Percentiles rank a stretch among this genome's conserved stretches.
Conservation (phyloP, 495 filamentous ascomycete species). For the Xylaria curta region DNA sequence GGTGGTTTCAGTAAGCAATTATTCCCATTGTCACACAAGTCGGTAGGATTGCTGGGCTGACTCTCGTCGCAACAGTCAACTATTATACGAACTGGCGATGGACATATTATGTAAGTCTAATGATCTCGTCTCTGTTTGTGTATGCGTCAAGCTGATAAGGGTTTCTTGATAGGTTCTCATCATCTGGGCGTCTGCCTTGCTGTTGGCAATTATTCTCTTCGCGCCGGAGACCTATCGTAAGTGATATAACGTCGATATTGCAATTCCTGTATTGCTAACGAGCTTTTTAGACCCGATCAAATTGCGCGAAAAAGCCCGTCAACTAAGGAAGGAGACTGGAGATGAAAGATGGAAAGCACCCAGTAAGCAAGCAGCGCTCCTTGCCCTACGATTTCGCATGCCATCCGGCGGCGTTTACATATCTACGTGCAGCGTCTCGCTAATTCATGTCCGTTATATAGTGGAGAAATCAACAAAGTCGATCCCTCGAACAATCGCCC, state of each 20-base stretch:
- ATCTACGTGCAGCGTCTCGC: not conserved
- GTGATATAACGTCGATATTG: conserved; percentile 27
- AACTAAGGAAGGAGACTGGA: conserved; percentile 75
- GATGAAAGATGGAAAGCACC: conserved; percentile 79
- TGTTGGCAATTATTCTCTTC: conserved; percentile 68
- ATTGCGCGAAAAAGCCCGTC: conserved; percentile 74
- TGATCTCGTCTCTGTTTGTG: not conserved
- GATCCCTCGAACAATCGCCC: conserved; percentile 70
- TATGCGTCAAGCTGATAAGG: not conserved
- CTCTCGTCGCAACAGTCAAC: conserved; percentile 56
- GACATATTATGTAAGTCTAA: conserved; percentile 75
- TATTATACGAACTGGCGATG: conserved; percentile 82
- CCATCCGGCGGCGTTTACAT: not conserved
- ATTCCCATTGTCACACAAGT: conserved; percentile 33
- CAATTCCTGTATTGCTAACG: conserved; percentile 3
- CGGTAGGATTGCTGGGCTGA: conserved; percentile 48
- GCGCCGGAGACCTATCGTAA: conserved; percentile 91
- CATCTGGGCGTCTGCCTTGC: conserved; percentile 75
- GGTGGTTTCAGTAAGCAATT: conserved; percentile 54
- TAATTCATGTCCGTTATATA: not conserved
- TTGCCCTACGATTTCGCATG: not conserved
- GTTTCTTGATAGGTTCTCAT: conserved; percentile 54
- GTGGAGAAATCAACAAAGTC: conserved; percentile 77
- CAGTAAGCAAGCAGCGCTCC: conserved; percentile 22
- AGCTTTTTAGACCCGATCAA: conserved; percentile 60